phyloP scores from a whole-genome alignment of 768 basidiomycete species.

The Auriscalpium orientale region DNA sequence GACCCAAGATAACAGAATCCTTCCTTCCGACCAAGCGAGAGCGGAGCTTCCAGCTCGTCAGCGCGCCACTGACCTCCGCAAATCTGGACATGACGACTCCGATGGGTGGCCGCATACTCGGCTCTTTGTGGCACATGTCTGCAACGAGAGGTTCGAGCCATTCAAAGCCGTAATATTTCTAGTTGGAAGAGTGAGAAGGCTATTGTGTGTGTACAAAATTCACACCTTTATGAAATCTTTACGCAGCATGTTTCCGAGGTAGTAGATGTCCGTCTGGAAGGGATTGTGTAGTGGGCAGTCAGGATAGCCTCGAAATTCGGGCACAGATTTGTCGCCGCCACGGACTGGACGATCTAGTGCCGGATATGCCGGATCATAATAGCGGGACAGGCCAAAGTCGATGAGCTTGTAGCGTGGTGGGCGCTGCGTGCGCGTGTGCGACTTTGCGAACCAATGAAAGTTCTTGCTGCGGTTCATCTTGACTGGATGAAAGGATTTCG shows the following conservation, averaged over 20 bases:
- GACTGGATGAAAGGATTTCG: background rate
- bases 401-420: conserved; percentile 23
- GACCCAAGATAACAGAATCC: no score
- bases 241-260: conserved; percentile 17
- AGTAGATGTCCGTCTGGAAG: conserved; percentile 21
- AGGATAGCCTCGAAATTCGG: conserved; percentile 13
- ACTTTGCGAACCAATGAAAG: conserved; percentile 2
- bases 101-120: conserved; percentile 28
- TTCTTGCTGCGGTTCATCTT: background rate
- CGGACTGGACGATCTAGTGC: conserved; percentile 13
- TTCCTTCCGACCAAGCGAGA: background rate
- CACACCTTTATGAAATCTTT: conserved; percentile 13
- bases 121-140: conserved; percentile 30
- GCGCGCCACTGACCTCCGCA: conserved; percentile 16
- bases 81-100: conserved; percentile 29
- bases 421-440: conserved; percentile 18
- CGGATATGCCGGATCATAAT: conserved; percentile 7
- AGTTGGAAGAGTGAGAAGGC: no score
- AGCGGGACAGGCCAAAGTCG: conserved; percentile 23
- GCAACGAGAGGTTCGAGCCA: conserved; percentile 10
- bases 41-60: conserved; percentile 27
- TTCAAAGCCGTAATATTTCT: conserved; percentile 8
- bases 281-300: conserved; percentile 10
- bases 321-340: conserved; percentile 19
- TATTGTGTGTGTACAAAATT: background rate